These are phyloP conservation scores for Phaeodactylum tricornutum DNA, from an alignment of 108 stramenopile species.

Conservation along the genomic window DNA sequence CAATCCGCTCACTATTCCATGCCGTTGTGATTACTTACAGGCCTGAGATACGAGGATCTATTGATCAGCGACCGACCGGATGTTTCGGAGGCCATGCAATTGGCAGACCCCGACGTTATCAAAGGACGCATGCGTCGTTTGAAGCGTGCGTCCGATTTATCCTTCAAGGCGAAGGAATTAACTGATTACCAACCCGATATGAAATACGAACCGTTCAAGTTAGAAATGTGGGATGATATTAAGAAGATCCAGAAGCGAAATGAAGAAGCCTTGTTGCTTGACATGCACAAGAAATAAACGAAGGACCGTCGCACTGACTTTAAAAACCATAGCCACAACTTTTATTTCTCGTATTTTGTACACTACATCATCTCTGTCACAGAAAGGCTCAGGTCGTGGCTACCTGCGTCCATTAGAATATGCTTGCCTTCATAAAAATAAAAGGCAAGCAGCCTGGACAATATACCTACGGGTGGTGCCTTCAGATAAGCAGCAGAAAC, in stretches of 20 bases:
- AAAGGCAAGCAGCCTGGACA: too few relatives aligned
- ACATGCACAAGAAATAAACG: constrained; percentile 58
- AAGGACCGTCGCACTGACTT: too few relatives aligned
- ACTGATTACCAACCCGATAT: constrained; percentile 68
- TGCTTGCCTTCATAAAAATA: too few relatives aligned
- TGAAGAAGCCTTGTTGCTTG: constrained; percentile 69
- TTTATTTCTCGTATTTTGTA: too few relatives aligned
- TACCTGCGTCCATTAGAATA: too few relatives aligned
- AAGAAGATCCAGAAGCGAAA: constrained; percentile 72
- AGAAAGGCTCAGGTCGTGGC: too few relatives aligned
- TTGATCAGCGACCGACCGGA: constrained; percentile 63
- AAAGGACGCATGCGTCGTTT: constrained; percentile 78
- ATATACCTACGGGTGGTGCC: too few relatives aligned
- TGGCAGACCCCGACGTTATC: constrained; percentile 70
- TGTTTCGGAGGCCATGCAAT: constrained; percentile 70
- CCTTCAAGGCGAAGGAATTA: constrained; percentile 78
- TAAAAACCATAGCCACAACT: too few relatives aligned
- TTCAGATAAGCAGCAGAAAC: too few relatives aligned
- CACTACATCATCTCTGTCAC: too few relatives aligned
- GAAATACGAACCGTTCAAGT: constrained; percentile 58
- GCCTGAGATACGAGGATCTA: constrained; percentile 79
- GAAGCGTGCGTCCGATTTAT: constrained; percentile 80
- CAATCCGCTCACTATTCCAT: neutral
- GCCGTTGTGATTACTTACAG: constrained; percentile 15
- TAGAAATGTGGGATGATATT: constrained; percentile 59